These are phyloP conservation scores for Yamadazyma triangularis DNA, from an alignment of 1,139 yeast species.

Conservation along the genomic window DNA sequence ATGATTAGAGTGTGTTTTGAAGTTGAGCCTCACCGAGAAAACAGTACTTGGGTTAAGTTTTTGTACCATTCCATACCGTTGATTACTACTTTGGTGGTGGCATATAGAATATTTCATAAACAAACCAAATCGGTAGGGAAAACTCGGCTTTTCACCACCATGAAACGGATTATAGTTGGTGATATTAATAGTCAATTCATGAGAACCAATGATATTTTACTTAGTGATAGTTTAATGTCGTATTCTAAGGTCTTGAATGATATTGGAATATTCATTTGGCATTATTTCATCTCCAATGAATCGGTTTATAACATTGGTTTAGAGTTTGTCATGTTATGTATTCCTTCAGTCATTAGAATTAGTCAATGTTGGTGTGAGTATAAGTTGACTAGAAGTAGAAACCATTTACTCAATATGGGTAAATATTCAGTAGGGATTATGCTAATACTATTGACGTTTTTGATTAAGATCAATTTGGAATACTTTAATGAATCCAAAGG, in stretches of 20 bases:
- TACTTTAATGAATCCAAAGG: slow-evolving; percentile 11
- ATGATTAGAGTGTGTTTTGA: slow-evolving; percentile 8
- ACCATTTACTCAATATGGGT: slow-evolving; percentile 63
- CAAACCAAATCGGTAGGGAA: slow-evolving; percentile 29
- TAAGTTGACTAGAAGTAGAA: slow-evolving; percentile 39
- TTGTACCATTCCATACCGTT: slow-evolving; percentile 17
- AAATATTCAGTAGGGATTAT: slow-evolving; percentile 68
- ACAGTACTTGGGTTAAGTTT: too few species aligned
- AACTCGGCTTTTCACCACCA: slow-evolving; percentile 41
- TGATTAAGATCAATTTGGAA: slow-evolving; percentile 23
- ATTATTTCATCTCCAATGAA: slow-evolving; percentile 22
- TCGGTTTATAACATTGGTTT: slow-evolving; percentile 26
- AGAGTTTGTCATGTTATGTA: slow-evolving; percentile 47
- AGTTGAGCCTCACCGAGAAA: too few species aligned
- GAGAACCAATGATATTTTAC: slow-evolving; percentile 73
- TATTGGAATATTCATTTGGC: slow-evolving; percentile 44
- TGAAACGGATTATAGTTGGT: slow-evolving; percentile 53
- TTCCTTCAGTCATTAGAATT: slow-evolving; percentile 71
- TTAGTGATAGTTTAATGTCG: slow-evolving; percentile 80
- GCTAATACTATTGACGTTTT: slow-evolving; percentile 52
- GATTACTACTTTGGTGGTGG: slow-evolving; percentile 13
- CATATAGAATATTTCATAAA: slow-evolving; percentile 16
- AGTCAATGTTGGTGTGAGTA: slow-evolving; percentile 79
- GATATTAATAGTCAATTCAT: slow-evolving; percentile 48
- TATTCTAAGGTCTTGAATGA: slow-evolving; percentile 75